Percentiles rank a stretch among this genome's conserved stretches.
These are phyloP conservation scores for Neurospora cerealis DNA, from an alignment of 495 filamentous ascomycete genomes.

Conservation along the genomic window DNA sequence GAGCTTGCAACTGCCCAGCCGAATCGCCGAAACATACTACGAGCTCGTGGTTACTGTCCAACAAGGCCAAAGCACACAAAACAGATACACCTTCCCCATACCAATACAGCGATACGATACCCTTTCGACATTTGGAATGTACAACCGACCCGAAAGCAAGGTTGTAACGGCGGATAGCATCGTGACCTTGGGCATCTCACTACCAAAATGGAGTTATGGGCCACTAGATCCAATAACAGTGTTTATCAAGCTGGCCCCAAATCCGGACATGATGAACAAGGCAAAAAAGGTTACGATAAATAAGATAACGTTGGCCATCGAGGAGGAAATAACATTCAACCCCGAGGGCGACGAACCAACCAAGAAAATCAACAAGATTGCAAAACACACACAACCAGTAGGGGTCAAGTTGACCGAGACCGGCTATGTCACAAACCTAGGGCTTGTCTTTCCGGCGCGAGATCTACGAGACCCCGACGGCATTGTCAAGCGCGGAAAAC, in stretches of 20 bases:
- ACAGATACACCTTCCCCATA: constrained; percentile 84
- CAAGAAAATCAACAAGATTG: constrained; percentile 76
- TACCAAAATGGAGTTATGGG: constrained; percentile 94
- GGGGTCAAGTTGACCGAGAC: constrained; percentile 74
- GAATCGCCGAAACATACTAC: constrained; percentile 92
- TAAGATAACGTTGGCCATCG: constrained; percentile 87
- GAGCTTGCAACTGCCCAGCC: constrained; percentile 78
- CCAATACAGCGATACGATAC: constrained; percentile 91
- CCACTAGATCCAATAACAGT: constrained; percentile 92
- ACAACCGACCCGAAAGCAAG: constrained; percentile 85
- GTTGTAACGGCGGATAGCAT: constrained; percentile 80
- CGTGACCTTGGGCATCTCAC: constrained; percentile 80
- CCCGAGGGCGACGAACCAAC: constrained; percentile 96
- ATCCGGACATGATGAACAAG: constrained; percentile 81
- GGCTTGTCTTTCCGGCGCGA: constrained; percentile 82
- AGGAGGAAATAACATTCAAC: constrained; percentile 96
- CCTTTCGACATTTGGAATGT: constrained; percentile 97
- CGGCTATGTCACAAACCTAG: constrained; percentile 85
- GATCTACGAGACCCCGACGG: constrained; percentile 84
- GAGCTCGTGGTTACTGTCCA: constrained; percentile 95
- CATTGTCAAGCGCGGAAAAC: constrained; percentile 72
- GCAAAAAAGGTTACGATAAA: constrained; percentile 88
- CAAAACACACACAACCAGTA: constrained; percentile 72
- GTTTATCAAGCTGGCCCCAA: constrained; percentile 85
- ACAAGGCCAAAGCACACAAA: constrained; percentile 74